Evolutionary conservation across 176 grass and related monocot genomes (phyloP), one percentile per base, ranked within the genome.

Genomic region (Eremochloa ophiuroides): DNA sequence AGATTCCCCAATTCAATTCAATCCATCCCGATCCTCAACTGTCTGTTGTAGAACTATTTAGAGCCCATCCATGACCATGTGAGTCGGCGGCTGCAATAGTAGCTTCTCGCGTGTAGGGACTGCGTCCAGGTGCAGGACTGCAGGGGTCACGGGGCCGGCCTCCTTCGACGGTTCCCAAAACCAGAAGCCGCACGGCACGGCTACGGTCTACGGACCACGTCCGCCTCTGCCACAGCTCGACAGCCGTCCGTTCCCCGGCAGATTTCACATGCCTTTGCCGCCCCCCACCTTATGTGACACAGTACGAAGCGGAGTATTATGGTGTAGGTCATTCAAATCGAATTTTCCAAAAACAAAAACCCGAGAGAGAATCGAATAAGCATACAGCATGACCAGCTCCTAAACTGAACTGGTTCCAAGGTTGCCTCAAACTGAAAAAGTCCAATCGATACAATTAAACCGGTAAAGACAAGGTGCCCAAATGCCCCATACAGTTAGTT

Each of bases 21-120:
- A 65, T 81, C 50, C 66, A n/a, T n/a, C n/a, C n/a, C 22, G 35
- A 68, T 77, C 64, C 26, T 64, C 82, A 69, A 28, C 79, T n/a
- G n/a, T n/a, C n/a, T n/a, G n/a, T n/a, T n/a, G n/a, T n/a, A n/a
- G n/a, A n/a, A n/a, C n/a, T n/a, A n/a, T n/a, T n/a, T n/a, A n/a
- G n/a, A n/a, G n/a, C n/a, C n/a, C n/a, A n/a, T n/a, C n/a, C n/a
- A n/a, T n/a, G n/a, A n/a, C n/a, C n/a, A n/a, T n/a, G n/a, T n/a
- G n/a, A n/a, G n/a, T n/a, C n/a, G n/a, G n/a, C n/a, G n/a, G n/a
- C n/a, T n/a, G n/a, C n/a, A n/a, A n/a, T n/a, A n/a, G n/a, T n/a
- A n/a, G n/a, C n/a, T n/a, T n/a, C n/a, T n/a, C n/a, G n/a, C n/a
- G n/a, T n/a, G n/a, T n/a, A n/a, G n/a, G n/a, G n/a, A n/a, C n/a